Conservation (phyloP, 2,329 filamentous ascomycete genomes). For the Paramyrothecium roridum region DNA sequence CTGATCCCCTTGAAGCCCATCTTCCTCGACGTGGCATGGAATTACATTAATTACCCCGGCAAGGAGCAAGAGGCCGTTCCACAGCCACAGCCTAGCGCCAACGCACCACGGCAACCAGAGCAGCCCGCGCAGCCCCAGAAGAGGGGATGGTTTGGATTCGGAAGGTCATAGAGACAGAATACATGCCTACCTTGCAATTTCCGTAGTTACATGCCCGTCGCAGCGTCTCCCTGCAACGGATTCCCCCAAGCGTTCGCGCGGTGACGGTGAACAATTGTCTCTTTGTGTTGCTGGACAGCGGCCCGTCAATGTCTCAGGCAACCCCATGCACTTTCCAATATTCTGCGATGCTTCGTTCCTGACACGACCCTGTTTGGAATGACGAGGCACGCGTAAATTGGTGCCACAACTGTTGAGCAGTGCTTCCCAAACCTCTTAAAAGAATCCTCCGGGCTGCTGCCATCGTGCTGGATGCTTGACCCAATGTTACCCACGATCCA, state of each 20-base stretch:
- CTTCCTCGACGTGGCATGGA: constrained; percentile 96
- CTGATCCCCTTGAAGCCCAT: constrained; percentile 89
- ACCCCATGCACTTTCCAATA: not conserved
- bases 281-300: too few relatives aligned
- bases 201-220: not conserved
- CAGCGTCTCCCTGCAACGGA: not conserved
- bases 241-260: not conserved
- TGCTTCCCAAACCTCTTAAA: not conserved
- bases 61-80: constrained; percentile 35
- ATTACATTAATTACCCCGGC: constrained; percentile 90
- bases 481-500: too few relatives aligned
- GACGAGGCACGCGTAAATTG: not conserved
- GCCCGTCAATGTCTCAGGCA: not conserved
- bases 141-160: constrained; percentile 77
- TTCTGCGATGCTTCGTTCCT: not conserved
- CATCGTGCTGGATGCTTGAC: too few relatives aligned
- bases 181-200: not conserved
- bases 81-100: constrained; percentile 19
- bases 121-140: constrained; percentile 49
- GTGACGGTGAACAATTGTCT: too few relatives aligned
- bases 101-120: constrained; percentile 28
- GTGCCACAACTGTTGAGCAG: not conserved
- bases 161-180: constrained; percentile 33
- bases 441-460: not conserved
- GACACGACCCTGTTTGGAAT: not conserved